A percentile compares a stretch with the other conserved stretches of the same genome.
These are phyloP conservation scores for Pisolithus microcarpus DNA, from an alignment of 768 basidiomycete species.

Conservation along the genomic window DNA sequence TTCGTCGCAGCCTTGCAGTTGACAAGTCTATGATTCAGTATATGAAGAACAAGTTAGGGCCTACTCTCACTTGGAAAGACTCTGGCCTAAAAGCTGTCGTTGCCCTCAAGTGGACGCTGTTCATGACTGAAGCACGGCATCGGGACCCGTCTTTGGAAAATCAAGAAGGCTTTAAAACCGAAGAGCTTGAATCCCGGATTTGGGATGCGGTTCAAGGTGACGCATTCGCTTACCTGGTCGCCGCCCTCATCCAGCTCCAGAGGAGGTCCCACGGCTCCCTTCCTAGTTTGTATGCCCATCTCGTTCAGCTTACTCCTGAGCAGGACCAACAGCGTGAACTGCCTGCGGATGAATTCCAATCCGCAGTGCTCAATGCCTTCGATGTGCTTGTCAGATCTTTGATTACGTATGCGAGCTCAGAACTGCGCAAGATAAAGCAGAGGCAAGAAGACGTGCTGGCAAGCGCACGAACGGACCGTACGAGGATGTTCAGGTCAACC, in stretches of 20 bases:
- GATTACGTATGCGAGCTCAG: constrained; percentile 71
- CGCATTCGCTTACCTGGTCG: constrained; percentile 64
- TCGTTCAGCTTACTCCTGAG: constrained; percentile 31
- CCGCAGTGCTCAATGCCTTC: constrained; percentile 53
- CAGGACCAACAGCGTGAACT: constrained; percentile 31
- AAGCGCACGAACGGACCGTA: constrained; percentile 56
- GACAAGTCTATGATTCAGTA: constrained; percentile 42
- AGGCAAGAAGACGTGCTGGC: constrained; percentile 82
- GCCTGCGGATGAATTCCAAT: constrained; percentile 39
- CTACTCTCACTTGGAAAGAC: constrained; percentile 58
- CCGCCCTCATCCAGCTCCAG: constrained; percentile 52
- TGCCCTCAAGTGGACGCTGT: constrained; percentile 83
- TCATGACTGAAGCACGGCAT: constrained; percentile 70
- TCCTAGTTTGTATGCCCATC: constrained; percentile 33
- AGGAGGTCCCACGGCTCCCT: constrained; percentile 28
- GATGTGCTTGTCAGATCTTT: constrained; percentile 67
- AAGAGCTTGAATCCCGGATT: constrained; percentile 74
- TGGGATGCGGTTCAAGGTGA: constrained; percentile 81
- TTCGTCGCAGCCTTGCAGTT: constrained; percentile 42
- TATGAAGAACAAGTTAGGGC: constrained; percentile 53
- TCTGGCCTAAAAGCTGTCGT: constrained; percentile 63
- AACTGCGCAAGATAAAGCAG: constrained; percentile 81
- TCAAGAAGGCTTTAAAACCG: constrained; percentile 60
- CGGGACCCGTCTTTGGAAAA: constrained; percentile 61
- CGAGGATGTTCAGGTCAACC: constrained; percentile 42